Evolutionary conservation across 768 basidiomycete genomes (phyloP), one percentile per base, ranked within the genome.

Genomic region (Pleurotus eryngii): DNA sequence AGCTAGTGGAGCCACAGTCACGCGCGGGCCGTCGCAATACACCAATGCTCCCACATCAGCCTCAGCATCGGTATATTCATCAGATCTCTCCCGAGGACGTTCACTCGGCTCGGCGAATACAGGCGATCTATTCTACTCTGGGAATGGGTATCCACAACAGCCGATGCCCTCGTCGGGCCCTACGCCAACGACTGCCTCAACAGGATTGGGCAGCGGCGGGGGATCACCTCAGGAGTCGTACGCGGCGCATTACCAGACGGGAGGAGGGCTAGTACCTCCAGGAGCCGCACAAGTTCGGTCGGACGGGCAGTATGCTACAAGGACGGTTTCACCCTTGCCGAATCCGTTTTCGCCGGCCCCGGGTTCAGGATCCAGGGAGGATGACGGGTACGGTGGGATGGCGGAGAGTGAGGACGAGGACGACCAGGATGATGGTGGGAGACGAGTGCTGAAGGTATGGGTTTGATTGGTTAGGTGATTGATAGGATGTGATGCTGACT

Each of bases 391-490:
- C 26, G 56, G 59, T 27, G 55, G 61, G 9, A 65, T 59, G 18
- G 61, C 57, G 39, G 63, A 69, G 24, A 62, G 62, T 17, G 30
- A 55, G 46, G 46, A 48, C n/a, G 60, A 58, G 22, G 35, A 43
- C 17, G 59, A 45, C 39, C 30, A 60, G 61, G 47, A 45, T 49
- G 55, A 60, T 27, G 61, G 62, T 49, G 65, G 65, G 18, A 64
- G 49, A 62, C 51, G 70, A 58, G 70, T 74, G 27, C 61, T 75
- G 49, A 75, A 75, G 68, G 71, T 72, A 22, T 12, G 68, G 62
- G 53, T 42, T 45, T 43, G n/a, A 43, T 15, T 1, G n/a, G 15
- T 12, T 51, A 5, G 24, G 24, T 26, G 5, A 26, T 26, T 26
- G 24, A 26, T 26, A 26, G 24, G 6, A 24, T 50, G 26, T 35